Conservation (phyloP, 139 green algal species). For the Coccomyxa sp. region DNA sequence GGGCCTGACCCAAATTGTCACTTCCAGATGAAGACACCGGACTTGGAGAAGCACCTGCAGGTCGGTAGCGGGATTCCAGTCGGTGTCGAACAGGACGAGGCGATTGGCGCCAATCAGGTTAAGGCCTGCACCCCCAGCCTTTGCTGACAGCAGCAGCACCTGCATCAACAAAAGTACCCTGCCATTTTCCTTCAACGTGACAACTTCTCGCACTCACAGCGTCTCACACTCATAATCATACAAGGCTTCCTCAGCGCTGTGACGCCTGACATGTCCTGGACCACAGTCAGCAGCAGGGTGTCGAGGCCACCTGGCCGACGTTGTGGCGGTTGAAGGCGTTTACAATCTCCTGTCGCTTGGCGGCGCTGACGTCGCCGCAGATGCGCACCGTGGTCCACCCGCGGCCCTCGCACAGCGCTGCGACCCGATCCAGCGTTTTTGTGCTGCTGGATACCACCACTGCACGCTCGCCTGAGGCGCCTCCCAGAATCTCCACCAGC, state of each 20-base stretch:
- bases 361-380: slow-evolving; percentile 60
- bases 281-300: too few relatives aligned
- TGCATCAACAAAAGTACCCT: slow-evolving; percentile 12
- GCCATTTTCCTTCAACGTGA: background rate
- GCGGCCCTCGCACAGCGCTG: slow-evolving; percentile 19
- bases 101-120: slow-evolving; percentile 82
- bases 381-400: slow-evolving; percentile 53
- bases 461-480: slow-evolving; percentile 26
- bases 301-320: slow-evolving; percentile 37
- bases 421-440: slow-evolving; percentile 60
- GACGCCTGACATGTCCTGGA: background rate
- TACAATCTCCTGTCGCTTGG: slow-evolving; percentile 65
- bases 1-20: background rate
- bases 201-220: background rate
- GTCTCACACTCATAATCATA: background rate
- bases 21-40: too few relatives aligned
- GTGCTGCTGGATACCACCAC: slow-evolving; percentile 75
- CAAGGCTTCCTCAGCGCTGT: background rate
- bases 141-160: slow-evolving; percentile 83
- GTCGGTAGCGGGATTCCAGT: slow-evolving; percentile 73
- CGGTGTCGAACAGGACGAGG: slow-evolving; percentile 62
- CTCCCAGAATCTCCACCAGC: slow-evolving; percentile 33
- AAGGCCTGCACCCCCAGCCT: slow-evolving; percentile 80
- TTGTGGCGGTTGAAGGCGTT: slow-evolving; percentile 70
- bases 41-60: slow-evolving; percentile 22